Base-by-base conservation (phyloP, 1,284 basidiomycete species). In the Leccinum colubrinum region DNA sequence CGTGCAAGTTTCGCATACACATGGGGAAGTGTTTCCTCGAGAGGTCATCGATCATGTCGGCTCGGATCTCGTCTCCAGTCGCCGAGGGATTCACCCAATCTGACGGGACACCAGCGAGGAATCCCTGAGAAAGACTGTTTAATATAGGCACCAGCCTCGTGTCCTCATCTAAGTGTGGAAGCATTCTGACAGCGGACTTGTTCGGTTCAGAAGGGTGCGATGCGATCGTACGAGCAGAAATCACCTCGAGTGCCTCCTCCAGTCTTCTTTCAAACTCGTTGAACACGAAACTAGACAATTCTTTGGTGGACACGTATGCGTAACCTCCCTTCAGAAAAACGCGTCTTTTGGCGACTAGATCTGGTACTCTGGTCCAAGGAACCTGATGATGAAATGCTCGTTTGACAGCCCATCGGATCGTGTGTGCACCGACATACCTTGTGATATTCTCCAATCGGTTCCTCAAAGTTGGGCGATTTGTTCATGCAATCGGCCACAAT, bases 161-260 rank as follows among this genome's bases (percentile, higher is more conserved):
- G 73, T 99, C 97, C 76, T 98, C 97, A 69, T 99, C 97, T 58
- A 99, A 80, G n/a, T 94, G 86, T 1, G 96, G 96, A 4, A 99
- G 82, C 25, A 89, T 87, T 73, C 91, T 92, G 9, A 96, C 90
- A 9, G 97, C 98, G 66, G 86, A 74, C 93, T 48, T 95, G 66
- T 6, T 52, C n/a, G 25, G 25, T 62, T 60, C 63, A 64, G 48
- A 15, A 58, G 37, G 7, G 35, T 27, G 46, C 1, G n/a, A 52
- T 51, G 37, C 17, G n/a, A 58, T 8, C 12, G 7, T 33, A 25
- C 46, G 27, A 27, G 39, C 51, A 56, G 37, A 15, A 71, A 82
- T 63, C 66, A 94, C 93, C 79, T 97, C 91, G 37, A 99, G 82
- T 14, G 91, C 90, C 62, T 83, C 85, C 68, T 87, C 85, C n/a